phyloP scores from a whole-genome alignment of 2,329 filamentous ascomycete genomes.

The Aspergillus japonicus region DNA sequence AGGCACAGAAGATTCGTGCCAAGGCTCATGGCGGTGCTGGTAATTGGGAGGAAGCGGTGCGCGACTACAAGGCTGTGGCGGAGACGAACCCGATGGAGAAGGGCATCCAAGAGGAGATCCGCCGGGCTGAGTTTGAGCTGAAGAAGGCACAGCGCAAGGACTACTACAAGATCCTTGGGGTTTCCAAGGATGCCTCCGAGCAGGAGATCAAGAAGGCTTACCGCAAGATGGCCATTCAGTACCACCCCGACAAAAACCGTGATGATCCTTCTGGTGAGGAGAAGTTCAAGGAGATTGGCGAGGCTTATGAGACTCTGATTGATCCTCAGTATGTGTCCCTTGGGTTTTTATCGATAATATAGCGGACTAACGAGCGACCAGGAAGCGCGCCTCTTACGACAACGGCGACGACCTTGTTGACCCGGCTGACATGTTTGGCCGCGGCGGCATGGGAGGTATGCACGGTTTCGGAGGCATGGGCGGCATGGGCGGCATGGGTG shows the following conservation, averaged over 20 bases:
- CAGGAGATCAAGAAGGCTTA: slow-evolving; percentile 94
- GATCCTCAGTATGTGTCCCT: slow-evolving; percentile 74
- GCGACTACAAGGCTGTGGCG: slow-evolving; percentile 81
- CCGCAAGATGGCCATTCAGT: slow-evolving; percentile 86
- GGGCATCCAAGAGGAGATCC: slow-evolving; percentile 77
- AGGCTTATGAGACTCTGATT: slow-evolving; percentile 93
- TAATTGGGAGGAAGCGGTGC: slow-evolving; percentile 87
- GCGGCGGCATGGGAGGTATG: slow-evolving; percentile 54
- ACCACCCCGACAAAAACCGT: slow-evolving; percentile 97
- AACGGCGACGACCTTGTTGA: slow-evolving; percentile 90
- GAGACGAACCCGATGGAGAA: slow-evolving; percentile 82
- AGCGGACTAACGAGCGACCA: slow-evolving; percentile 35
- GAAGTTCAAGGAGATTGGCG: slow-evolving; percentile 95
- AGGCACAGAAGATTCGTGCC: slow-evolving; percentile 90
- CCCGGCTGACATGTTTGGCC: slow-evolving; percentile 78
- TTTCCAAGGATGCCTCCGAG: slow-evolving; percentile 82
- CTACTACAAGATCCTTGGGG: slow-evolving; percentile 94
- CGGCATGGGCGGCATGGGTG: slow-evolving; percentile 58
- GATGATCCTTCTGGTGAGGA: slow-evolving; percentile 75
- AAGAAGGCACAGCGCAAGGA: slow-evolving; percentile 98
- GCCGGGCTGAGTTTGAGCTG: slow-evolving; percentile 86
- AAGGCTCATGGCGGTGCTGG: slow-evolving; percentile 83
- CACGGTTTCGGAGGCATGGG: slow-evolving; percentile 50
- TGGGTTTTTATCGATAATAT: not conserved
- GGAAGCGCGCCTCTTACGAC: slow-evolving; percentile 87